A percentile compares a stretch with the other conserved stretches of the same genome.
phyloP scores from a whole-genome alignment of 371 early-diverging fungal species.

The Lichtheimia ornata region DNA sequence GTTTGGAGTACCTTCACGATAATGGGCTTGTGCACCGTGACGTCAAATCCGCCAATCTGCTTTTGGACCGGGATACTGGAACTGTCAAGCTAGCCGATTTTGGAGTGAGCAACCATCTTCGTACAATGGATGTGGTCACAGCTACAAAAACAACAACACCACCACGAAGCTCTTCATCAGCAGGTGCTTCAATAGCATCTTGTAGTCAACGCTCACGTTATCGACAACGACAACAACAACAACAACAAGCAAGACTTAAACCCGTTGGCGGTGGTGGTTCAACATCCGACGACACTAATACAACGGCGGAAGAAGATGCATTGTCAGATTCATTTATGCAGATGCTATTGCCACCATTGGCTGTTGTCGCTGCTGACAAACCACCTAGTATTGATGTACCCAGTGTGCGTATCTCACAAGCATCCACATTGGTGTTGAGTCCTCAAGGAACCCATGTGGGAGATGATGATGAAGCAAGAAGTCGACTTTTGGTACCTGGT shows the following conservation, averaged over 20 bases:
- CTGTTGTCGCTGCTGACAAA: slow-evolving; percentile 70
- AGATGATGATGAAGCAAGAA: too few relatives aligned
- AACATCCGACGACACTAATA: too few relatives aligned
- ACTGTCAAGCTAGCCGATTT: slow-evolving; percentile 49
- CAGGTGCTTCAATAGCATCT: too few relatives aligned
- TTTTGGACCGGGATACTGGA: slow-evolving; percentile 74
- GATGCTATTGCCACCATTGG: slow-evolving; percentile 43
- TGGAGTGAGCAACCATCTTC: slow-evolving; percentile 42
- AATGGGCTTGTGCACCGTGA: slow-evolving; percentile 95
- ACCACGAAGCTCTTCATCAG: neutral
- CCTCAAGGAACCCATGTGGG: too few relatives aligned
- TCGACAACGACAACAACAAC: too few relatives aligned
- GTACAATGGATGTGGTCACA: slow-evolving; percentile 1
- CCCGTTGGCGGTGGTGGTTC: too few relatives aligned
- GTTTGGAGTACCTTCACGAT: slow-evolving; percentile 90
- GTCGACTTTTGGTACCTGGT: too few relatives aligned
- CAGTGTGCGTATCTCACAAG: slow-evolving; percentile 23
- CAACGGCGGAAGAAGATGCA: too few relatives aligned
- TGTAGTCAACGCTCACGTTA: too few relatives aligned
- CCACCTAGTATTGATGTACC: slow-evolving; percentile 32
- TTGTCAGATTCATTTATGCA: slow-evolving; percentile 1
- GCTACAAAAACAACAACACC: neutral
- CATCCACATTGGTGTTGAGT: neutral
- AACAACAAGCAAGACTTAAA: too few relatives aligned
- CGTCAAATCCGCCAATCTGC: slow-evolving; percentile 92